Base-by-base conservation (phyloP, 768 basidiomycete species). In the Termitomyces sp. region DNA sequence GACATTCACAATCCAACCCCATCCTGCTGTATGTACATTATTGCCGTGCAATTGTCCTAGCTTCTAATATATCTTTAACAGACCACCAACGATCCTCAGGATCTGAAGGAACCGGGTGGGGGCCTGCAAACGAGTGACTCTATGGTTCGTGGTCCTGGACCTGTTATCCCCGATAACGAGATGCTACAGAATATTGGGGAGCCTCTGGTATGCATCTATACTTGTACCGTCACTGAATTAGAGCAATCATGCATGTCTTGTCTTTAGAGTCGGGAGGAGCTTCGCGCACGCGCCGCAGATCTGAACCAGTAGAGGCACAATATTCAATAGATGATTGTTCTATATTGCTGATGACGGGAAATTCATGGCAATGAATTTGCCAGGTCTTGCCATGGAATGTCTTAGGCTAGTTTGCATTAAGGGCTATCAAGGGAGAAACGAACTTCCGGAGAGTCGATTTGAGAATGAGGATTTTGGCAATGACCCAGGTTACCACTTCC, bases 81-180 rank as follows among this genome's bases (percentile, higher is more conserved):
- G 86, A 84, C 79, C 74, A 73, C 81, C 5, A 87, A 88, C 61
- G 75, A 88, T 62, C 85, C 86, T 14, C 73, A 76, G 10, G 82
- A 86, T 64, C 76, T 82, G 4, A 45, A 8, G 57, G 67, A 66
- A 24, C 72, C 72, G 4, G 74, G 72, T 9, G 67, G 70, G 9
- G 73, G 73, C 13, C 60, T 81, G 57, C 73, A 64, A 43, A 65
- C 66, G 51, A 76, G 78, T 51, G 76, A 77, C 0, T 74, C 74
- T 18, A 60, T 75, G 40, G 62, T 70, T 24, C 82, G 3, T 1
- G 37, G 51, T 12, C 78, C 75, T 30, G 85, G 69, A 4, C 85
- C 85, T 1, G 69, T 82, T 53, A 64, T 85, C 24, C 84, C 81
- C 5, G 77, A 69, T 49, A 67, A 72, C 39, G 70, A 82, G 58